Conservation (phyloP, 768 basidiomycete genomes). For the Suillus subluteus region DNA sequence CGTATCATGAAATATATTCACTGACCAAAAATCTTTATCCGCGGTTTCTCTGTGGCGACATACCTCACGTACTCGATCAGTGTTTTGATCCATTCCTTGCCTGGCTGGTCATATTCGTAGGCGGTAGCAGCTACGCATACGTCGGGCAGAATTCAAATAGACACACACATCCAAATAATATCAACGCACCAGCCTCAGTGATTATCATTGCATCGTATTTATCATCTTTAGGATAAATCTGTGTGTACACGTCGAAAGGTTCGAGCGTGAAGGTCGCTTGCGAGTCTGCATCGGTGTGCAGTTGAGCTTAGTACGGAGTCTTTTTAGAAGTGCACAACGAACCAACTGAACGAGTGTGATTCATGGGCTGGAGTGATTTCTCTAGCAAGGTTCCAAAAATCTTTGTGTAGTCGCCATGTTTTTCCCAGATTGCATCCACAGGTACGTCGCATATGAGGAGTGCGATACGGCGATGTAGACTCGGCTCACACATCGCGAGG, state of each 20-base stretch:
- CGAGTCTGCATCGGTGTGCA: conserved; percentile 3
- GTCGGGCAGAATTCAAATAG: background rate
- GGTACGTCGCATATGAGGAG: conserved; percentile 73
- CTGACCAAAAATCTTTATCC: conserved; percentile 76
- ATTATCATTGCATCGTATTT: conserved; percentile 74
- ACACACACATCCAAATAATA: background rate
- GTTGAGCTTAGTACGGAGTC: background rate
- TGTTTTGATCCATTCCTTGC: conserved; percentile 67
- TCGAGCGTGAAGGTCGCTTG: conserved; percentile 55
- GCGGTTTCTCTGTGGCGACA: conserved; percentile 52
- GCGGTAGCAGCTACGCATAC: conserved; percentile 66
- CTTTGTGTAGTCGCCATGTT: conserved; percentile 58
- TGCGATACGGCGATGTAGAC: conserved; percentile 37
- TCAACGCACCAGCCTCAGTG: conserved; percentile 78
- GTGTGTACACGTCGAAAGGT: conserved; percentile 66
- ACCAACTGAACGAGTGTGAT: conserved; percentile 15
- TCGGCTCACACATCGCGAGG: background rate
- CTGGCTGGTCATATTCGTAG: conserved; percentile 53
- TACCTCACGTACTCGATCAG: conserved; percentile 62
- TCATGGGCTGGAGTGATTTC: conserved; percentile 31
- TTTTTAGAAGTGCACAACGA: background rate
- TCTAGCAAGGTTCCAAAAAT: conserved; percentile 55
- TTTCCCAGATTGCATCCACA: conserved; percentile 43
- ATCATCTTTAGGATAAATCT: conserved; percentile 61
- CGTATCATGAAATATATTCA: too few relatives aligned